A percentile compares a stretch with the other conserved stretches of the same genome.
These are phyloP conservation scores for Phytophthora capsici DNA, from an alignment of 352 stramenopile genomes.

Conservation along the genomic window DNA sequence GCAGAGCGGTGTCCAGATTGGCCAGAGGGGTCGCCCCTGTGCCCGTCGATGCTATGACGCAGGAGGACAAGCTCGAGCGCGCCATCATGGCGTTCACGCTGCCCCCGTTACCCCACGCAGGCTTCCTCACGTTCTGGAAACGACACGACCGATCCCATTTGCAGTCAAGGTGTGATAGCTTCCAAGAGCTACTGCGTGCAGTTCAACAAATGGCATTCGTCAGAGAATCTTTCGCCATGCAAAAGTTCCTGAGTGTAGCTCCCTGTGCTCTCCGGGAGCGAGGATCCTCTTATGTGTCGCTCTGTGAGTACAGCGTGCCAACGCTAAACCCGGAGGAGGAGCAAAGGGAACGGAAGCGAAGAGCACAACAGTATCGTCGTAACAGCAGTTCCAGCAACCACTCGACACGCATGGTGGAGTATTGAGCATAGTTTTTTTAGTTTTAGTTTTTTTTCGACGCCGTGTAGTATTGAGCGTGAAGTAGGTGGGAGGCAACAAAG, in stretches of 20 bases:
- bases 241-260: conserved; percentile 81
- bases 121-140: conserved; percentile 82
- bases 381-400: conserved; percentile 74
- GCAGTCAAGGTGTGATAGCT: conserved; percentile 71
- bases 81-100: conserved; percentile 68
- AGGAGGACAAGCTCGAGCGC: conserved; percentile 54
- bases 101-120: conserved; percentile 72
- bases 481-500: conserved; percentile 7
- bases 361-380: conserved; percentile 70
- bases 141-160: conserved; percentile 81
- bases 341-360: conserved; percentile 73
- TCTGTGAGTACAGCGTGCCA: conserved; percentile 78
- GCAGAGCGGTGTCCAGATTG: conserved; percentile 31
- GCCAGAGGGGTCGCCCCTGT: conserved; percentile 16
- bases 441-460: conserved; percentile 21
- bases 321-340: conserved; percentile 71
- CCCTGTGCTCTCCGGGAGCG: conserved; percentile 70
- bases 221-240: conserved; percentile 63
- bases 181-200: conserved; percentile 75
- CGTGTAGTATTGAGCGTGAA: conserved; percentile 34
- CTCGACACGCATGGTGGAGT: conserved; percentile 55
- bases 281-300: conserved; percentile 83
- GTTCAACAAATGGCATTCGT: conserved; percentile 73
- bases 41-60: conserved; percentile 16
- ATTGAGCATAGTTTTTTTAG: conserved; percentile 31